Evolutionary conservation across 148 eudicot genomes (phyloP).

Genomic region (Hydrangea macrophylla): DNA sequence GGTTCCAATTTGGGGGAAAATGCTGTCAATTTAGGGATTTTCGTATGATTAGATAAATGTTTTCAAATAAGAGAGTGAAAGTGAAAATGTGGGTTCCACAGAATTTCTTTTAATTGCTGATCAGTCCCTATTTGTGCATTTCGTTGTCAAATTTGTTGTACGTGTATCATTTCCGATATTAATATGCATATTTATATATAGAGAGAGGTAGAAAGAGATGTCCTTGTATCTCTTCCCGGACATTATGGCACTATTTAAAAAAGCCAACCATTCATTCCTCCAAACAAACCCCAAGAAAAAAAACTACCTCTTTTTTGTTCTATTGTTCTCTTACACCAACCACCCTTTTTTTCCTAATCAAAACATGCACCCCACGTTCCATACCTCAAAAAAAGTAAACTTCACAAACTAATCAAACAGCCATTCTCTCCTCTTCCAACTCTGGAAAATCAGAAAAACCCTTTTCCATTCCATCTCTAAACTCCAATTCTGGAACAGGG

Average conservation of each 20-base stretch:
- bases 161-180: too few species aligned
- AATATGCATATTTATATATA: too few species aligned
- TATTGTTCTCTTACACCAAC: neutral
- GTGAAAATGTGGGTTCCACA: too few species aligned
- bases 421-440: neutral
- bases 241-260: neutral
- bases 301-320: neutral
- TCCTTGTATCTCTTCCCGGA: constrained; percentile 2
- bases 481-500: constrained; percentile 8
- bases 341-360: neutral
- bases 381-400: neutral
- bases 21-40: too few species aligned
- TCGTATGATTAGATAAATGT: too few species aligned
- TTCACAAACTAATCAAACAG: neutral
- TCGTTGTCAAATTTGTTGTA: too few species aligned
- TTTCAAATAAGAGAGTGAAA: too few species aligned
- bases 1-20: too few species aligned
- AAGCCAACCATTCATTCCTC: constrained; percentile 13
- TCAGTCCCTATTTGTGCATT: too few species aligned
- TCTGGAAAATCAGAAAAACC: constrained; percentile 13
- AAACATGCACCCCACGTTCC: constrained; percentile 20
- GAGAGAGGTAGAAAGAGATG: neutral
- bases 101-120: too few species aligned
- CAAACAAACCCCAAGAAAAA: neutral
- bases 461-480: constrained; percentile 11